Base-by-base conservation (phyloP, 2,329 filamentous ascomycete species). In the Aureobasidium sp. region DNA sequence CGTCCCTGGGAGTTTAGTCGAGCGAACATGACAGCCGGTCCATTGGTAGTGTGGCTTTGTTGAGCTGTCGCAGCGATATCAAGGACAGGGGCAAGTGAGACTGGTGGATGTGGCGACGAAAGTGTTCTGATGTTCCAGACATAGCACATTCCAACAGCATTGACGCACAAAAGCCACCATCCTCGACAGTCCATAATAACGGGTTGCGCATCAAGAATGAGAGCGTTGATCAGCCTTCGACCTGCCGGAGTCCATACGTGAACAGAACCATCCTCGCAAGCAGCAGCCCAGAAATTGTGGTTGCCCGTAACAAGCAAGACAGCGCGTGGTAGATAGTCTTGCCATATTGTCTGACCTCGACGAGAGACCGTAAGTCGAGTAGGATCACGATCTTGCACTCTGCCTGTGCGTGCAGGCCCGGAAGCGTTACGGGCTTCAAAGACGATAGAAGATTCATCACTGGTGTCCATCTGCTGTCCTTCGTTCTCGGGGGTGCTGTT, bases 231-330 rank as follows among this genome's bases (percentile, higher is more conserved):
- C 19, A 95, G 75, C 49, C 94, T 81, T 57, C 94, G 82, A 11
- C 93, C 93, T 12, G 90, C 89, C 1, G 91, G 89, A 1, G 90
- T 91, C 90, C 93, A 98, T 7, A 88, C 80, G 64, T 95, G 88
- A 6, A 98, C 68, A 16, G 84, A 88, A 14, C 90, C 93, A 64
- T 97, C 93, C 67, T 98, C 93, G 63, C 90, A 96, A 8, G 87
- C 90, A 14, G 86, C 91, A 0, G 88, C 86, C 87, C 93, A 98
- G 65, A 97, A 90, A 60, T 86, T 83, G 61, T 85, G 84, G 67
- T 90, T 97, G 2, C 90, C 94, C 0, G 91, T 93, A 1, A 94
- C 84, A 1, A 97, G 78, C n/a, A 98, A 79, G 21, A 95, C 86
- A 5, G 89, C 83, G 55, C 85, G 80, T 0, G 91, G 90, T 12